Base-by-base conservation (phyloP, 2,329 filamentous ascomycete species). In the Zarea fungicola region DNA sequence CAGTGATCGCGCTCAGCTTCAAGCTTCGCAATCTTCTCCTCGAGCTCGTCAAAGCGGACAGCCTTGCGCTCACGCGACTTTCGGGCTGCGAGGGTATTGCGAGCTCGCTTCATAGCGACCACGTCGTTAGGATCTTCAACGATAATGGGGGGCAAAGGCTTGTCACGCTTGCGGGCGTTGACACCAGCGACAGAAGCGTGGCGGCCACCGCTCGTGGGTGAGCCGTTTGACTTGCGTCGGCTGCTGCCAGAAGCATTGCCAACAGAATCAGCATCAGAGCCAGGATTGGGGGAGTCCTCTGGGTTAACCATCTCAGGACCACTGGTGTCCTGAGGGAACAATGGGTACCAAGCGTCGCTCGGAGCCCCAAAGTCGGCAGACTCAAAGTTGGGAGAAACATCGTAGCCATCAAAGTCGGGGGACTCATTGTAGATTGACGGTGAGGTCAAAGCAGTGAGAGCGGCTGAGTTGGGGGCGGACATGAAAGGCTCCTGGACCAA, bases 51-150 rank as follows among this genome's bases (percentile, higher is more conserved):
- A 53, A 92, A 76, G 58, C 84, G 80, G 64, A 85, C 77, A 50
- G 88, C 83, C 74, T 96, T 96, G 56, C 89, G 85, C 62, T 89
- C 85, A 45, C 92, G 85, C 52, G 90, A 96, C 72, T 96, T 96
- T 57, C 92, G 89, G 60, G 92, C 92, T 16, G 92, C 92, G 65
- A 95, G 80, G 8, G 90, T 95, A 67, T 96, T 97, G 57, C 90
- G 86, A 43, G 90, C 91, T 65, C 92, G 87, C 83, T 96, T 96
- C 76, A 91, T 80, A 18, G 89, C 89, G n/a, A 86, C 66, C 9
- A 78, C 80, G 61, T 96, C 91, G 35, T 59, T 71, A 1, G 83
- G 80, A 58, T 96, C 88, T 23, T 84, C 80, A 31, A 90, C 80
- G 52, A 85, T 72, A 64, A 96, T 91, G 6, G 85, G 84, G 54